Evolutionary conservation across 73 alveolate species (phyloP).

Genomic region (Tetrahymena malaccensis): DNA sequence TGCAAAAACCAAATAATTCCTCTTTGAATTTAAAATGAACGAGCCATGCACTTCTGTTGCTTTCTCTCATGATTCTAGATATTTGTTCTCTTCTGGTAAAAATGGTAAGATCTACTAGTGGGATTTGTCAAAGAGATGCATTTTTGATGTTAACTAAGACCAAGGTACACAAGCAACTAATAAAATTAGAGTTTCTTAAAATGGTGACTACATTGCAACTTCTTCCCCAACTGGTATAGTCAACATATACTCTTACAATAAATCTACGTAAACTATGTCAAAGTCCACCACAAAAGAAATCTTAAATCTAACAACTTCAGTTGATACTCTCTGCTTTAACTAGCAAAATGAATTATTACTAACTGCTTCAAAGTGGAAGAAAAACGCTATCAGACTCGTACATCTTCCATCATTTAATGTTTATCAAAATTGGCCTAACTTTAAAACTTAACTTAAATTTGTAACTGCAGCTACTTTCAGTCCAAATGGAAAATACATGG

Average conservation of each 20-base stretch:
- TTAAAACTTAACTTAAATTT: background rate
- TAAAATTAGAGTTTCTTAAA: background rate
- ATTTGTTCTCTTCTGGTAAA: conserved; percentile 11
- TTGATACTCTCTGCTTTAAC: conserved; percentile 19
- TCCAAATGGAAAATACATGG: background rate
- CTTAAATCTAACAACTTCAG: conserved; percentile 19
- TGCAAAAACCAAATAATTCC: conserved; percentile 5
- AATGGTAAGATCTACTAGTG: conserved; percentile 33
- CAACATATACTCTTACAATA: conserved; percentile 2
- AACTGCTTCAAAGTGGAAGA: conserved; percentile 28
- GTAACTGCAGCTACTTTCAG: background rate
- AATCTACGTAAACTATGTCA: background rate
- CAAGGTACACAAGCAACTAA: conserved; percentile 26
- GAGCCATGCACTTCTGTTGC: conserved; percentile 26
- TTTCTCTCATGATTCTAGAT: conserved; percentile 6
- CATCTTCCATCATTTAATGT: conserved; percentile 29
- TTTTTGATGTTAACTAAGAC: conserved; percentile 18
- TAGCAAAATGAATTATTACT: conserved; percentile 9
- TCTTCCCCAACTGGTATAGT: conserved; percentile 31
- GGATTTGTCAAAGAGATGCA: conserved; percentile 4
- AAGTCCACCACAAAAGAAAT: conserved; percentile 19
- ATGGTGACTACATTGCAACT: conserved; percentile 5
- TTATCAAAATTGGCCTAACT: conserved; percentile 39
- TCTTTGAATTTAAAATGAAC: conserved; percentile 17
- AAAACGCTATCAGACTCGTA: conserved; percentile 17